phyloP scores from a whole-genome alignment of 371 early-diverging fungal genomes.

The Mucor mucedo region DNA sequence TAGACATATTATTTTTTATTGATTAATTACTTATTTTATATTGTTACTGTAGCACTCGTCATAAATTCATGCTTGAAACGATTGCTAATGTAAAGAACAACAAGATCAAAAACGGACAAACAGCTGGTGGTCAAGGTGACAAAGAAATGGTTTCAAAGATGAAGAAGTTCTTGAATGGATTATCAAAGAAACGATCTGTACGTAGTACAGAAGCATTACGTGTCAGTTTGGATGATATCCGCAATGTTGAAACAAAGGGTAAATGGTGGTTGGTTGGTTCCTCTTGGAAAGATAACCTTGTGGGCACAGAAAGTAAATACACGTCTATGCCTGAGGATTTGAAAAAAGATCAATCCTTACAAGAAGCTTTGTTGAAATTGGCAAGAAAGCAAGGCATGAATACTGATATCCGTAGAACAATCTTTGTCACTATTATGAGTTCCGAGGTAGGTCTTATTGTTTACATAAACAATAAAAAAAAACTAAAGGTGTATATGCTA shows the following conservation, averaged over 20 bases:
- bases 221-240: slow-evolving; percentile 89
- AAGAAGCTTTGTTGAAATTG: slow-evolving; percentile 72
- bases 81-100: slow-evolving; percentile 93
- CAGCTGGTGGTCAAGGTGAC: slow-evolving; percentile 55
- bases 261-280: slow-evolving; percentile 91
- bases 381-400: slow-evolving; percentile 93
- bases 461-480: slow-evolving; percentile 1
- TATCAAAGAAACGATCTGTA: slow-evolving; percentile 67
- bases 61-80: slow-evolving; percentile 94
- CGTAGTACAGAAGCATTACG: slow-evolving; percentile 77
- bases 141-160: slow-evolving; percentile 72
- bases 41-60: slow-evolving; percentile 60
- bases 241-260: slow-evolving; percentile 80
- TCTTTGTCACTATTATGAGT: slow-evolving; percentile 92
- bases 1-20: background rate
- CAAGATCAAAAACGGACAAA: slow-evolving; percentile 72
- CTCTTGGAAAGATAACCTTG: slow-evolving; percentile 77
- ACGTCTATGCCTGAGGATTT: slow-evolving; percentile 41
- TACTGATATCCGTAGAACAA: slow-evolving; percentile 90
- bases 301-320: slow-evolving; percentile 56
- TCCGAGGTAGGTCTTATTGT: slow-evolving; percentile 68
- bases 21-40: background rate
- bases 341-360: slow-evolving; percentile 53
- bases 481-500: background rate
- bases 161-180: slow-evolving; percentile 79